Conservation (phyloP, 148 eudicot genomes). For the Arctostaphylos glauca region DNA sequence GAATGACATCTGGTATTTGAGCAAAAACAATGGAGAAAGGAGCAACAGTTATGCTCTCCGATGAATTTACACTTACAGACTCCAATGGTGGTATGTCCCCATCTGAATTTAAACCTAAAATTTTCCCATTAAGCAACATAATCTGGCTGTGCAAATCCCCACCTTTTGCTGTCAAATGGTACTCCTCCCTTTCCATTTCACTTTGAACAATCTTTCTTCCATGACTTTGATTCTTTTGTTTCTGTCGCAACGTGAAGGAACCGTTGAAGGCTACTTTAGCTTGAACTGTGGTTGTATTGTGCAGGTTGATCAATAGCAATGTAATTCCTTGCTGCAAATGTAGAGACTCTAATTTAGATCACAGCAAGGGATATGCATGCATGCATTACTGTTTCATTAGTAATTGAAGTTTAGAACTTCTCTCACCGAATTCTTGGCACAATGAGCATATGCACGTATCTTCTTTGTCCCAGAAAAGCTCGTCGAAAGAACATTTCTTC, state of each 20-base stretch:
- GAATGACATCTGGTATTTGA: constrained; percentile 49
- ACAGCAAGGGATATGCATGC: not conserved
- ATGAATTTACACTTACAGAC: constrained; percentile 52
- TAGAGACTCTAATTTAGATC: not conserved
- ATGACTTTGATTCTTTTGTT: constrained; percentile 26
- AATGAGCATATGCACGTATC: constrained; percentile 81
- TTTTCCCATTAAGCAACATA: constrained; percentile 75
- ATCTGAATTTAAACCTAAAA: constrained; percentile 37
- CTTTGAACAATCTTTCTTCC: constrained; percentile 9
- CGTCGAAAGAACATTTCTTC: constrained; percentile 63
- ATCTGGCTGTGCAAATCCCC: constrained; percentile 68
- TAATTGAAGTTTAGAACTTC: not conserved
- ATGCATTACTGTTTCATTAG: not conserved
- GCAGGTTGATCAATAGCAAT: constrained; percentile 66
- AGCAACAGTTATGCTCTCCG: constrained; percentile 49
- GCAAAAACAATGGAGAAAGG: constrained; percentile 75
- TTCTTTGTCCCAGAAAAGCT: constrained; percentile 55
- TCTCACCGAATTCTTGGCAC: constrained; percentile 81
- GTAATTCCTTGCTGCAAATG: constrained; percentile 60
- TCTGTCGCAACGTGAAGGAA: constrained; percentile 22
- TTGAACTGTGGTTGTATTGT: constrained; percentile 50
- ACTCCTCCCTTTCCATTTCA: constrained; percentile 52
- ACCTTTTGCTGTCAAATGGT: constrained; percentile 71
- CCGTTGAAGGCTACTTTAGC: constrained; percentile 36
- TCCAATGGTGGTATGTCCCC: constrained; percentile 63